Evolutionary conservation across 768 basidiomycete species (phyloP).

Genomic region (Suillus subalutaceus): DNA sequence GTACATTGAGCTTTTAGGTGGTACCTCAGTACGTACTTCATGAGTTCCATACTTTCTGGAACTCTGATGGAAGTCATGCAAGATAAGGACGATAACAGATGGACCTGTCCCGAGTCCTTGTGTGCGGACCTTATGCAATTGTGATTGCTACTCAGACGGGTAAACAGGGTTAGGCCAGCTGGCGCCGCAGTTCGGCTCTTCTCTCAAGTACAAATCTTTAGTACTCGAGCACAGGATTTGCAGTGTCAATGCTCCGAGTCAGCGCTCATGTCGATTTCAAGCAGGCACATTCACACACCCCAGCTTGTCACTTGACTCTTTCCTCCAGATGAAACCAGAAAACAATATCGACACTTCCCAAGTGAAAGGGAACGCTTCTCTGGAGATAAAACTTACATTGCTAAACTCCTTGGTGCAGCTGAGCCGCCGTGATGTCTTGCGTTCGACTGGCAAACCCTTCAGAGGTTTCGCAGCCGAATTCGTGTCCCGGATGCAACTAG

Average conservation of each 20-base stretch:
- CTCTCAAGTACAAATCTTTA: not conserved
- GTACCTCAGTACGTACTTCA: not conserved
- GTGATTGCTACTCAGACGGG: not conserved
- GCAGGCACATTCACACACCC: not conserved
- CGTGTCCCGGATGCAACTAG: conserved; percentile 27
- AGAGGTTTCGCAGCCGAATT: conserved; percentile 27
- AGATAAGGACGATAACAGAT: not conserved
- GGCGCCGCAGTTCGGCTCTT: no score
- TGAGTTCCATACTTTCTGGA: not conserved
- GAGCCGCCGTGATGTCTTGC: conserved; percentile 7
- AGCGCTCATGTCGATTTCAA: not conserved
- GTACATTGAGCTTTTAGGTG: not conserved
- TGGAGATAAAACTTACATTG: conserved; percentile 30
- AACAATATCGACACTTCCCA: conserved; percentile 20
- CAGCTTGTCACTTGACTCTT: not conserved
- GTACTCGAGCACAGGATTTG: no score
- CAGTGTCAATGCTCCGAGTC: not conserved
- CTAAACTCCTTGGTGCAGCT: conserved; percentile 20
- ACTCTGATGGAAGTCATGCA: not conserved
- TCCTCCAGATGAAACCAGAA: not conserved
- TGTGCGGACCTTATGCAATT: not conserved
- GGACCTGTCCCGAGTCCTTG: not conserved
- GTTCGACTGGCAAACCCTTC: conserved; percentile 15
- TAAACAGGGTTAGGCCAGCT: not conserved
- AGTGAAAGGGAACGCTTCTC: conserved; percentile 33